Evolutionary conservation across 495 filamentous ascomycete genomes (phyloP), one percentile per base, ranked within the genome.

Genomic region (Cercophora sp.): DNA sequence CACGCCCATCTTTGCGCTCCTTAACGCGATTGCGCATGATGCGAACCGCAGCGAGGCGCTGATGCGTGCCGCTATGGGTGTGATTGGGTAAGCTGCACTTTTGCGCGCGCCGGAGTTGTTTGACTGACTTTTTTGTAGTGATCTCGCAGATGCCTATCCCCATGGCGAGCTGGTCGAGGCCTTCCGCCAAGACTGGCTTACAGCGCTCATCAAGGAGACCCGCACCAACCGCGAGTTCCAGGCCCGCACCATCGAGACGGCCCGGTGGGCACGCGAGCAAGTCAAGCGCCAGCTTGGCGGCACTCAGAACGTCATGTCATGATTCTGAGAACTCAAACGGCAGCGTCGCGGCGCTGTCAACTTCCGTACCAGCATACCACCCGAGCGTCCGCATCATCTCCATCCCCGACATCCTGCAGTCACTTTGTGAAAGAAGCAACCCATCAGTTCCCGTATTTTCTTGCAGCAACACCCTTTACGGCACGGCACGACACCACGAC

Each of bases 201-300:
- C 82, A 15, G 67, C 74, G 13, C 82, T 98, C 75, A 88, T 96
- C 55, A 88, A 89, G 69, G 91, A 96, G 61, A 88, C 86, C 15
- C 83, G 88, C 48, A 73, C 80, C 25, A 96, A 92, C 76, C 83
- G 86, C 26, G 89, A 96, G 5, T 96, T 87, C 74, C 75, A 80
- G 61, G 35, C 75, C 15, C 88, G 91, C 44, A 97, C 93, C 5
- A 84, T 89, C 54, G 91, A 96, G 24, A 97, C 92, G 16, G 93
- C 93, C 61, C 86, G 93, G 44, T 98, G 93, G 93, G 90, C 93
- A 52, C 85, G 93, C 31, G 94, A 97, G 75, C 90, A 96, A 63
- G 90, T 97, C 64, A 96, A 96, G 79, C 85, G 89, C 56, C 93
- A 98, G 68, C 81, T 87, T 46, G 76, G 78, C 24, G 79, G 79